Conservation (phyloP, 768 basidiomycete species). For the Lactarius quietus region DNA sequence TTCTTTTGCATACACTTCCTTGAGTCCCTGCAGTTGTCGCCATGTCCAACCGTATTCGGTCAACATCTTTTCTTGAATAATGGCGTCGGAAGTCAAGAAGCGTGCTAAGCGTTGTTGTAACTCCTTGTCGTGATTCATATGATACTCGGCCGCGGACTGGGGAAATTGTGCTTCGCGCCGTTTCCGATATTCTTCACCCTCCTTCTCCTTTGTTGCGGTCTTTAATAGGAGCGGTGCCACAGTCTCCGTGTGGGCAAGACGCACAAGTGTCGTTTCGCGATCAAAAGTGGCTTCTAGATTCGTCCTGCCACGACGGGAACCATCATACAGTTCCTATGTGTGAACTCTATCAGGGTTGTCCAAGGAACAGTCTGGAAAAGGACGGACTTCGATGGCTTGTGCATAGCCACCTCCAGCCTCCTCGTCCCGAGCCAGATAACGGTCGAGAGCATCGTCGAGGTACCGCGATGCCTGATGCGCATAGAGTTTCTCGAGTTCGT, state of each 20-base stretch:
- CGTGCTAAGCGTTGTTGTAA: constrained; percentile 21
- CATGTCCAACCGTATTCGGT: constrained; percentile 18
- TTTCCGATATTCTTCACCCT: constrained; percentile 18
- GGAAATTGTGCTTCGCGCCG: constrained; percentile 23
- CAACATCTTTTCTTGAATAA: constrained; percentile 23
- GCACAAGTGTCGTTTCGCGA: constrained; percentile 18
- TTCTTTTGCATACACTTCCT: constrained; percentile 16
- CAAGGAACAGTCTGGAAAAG: background rate
- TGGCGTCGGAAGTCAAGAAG: constrained; percentile 22
- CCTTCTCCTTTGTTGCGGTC: constrained; percentile 9
- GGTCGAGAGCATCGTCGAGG: constrained; percentile 35
- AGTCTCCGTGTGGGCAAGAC: constrained; percentile 12
- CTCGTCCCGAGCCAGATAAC: constrained; percentile 23
- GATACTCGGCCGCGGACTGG: constrained; percentile 17
- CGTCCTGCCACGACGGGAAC: background rate
- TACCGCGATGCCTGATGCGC: constrained; percentile 34
- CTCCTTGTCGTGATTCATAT: constrained; percentile 22
- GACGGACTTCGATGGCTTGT: constrained; percentile 11
- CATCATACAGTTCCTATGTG: constrained; percentile 15
- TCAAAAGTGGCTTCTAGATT: constrained; percentile 15
- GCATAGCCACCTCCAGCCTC: constrained; percentile 12
- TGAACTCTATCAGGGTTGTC: background rate
- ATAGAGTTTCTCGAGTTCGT: constrained; percentile 34
- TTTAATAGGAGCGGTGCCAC: constrained; percentile 14
- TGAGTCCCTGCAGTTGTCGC: constrained; percentile 19